A percentile compares a stretch with the other conserved stretches of the same genome.
These are phyloP conservation scores for Zostera marina DNA, from an alignment of 116 monocot genomes.

Conservation along the genomic window DNA sequence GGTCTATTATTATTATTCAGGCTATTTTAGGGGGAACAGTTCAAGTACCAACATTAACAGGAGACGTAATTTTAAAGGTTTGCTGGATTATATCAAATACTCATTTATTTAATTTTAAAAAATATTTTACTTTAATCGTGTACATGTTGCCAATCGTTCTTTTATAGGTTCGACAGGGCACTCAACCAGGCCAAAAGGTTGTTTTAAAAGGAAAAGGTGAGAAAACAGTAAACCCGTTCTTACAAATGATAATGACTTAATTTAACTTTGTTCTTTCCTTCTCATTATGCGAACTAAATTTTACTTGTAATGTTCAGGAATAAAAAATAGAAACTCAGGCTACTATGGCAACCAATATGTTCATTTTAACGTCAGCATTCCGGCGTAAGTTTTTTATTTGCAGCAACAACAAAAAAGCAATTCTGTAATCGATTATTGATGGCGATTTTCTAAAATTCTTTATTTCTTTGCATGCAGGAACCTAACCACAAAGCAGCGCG, in stretches of 20 bases:
- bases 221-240: no score
- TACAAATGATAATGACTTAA: no score
- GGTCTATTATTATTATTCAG: constrained; percentile 29
- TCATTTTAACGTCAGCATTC: constrained; percentile 78
- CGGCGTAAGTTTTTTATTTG: constrained; percentile 34
- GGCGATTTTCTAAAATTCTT: no score
- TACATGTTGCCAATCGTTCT: no score
- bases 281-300: background rate
- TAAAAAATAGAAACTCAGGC: constrained; percentile 48
- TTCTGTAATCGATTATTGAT: no score
- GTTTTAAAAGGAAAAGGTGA: constrained; percentile 93
- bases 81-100: background rate
- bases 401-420: no score
- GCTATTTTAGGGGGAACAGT: constrained; percentile 86
- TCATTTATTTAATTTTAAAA: background rate
- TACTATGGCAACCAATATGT: constrained; percentile 72
- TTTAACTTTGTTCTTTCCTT: background rate
- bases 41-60: constrained; percentile 84
- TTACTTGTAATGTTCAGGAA: constrained; percentile 19
- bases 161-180: constrained; percentile 70
- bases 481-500: constrained; percentile 49
- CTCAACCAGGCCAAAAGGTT: constrained; percentile 91
- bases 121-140: background rate
- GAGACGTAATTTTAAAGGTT: constrained; percentile 84
- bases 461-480: constrained; percentile 39